A percentile compares a stretch with the other conserved stretches of the same genome.
These are phyloP conservation scores for Tylopilus felleus DNA, from an alignment of 768 basidiomycete genomes.

Conservation along the genomic window DNA sequence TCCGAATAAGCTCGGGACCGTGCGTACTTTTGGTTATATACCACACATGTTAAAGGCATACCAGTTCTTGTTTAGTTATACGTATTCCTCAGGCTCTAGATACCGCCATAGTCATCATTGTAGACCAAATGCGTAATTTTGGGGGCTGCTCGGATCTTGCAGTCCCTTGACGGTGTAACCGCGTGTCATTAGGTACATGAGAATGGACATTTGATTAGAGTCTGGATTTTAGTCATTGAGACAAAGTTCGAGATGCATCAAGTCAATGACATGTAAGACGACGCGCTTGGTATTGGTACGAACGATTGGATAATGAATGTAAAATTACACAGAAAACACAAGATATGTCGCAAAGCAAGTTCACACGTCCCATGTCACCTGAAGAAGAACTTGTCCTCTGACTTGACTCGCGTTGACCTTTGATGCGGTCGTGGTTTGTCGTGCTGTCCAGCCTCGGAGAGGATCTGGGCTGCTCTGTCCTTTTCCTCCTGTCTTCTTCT, in stretches of 20 bases:
- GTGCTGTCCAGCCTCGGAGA: conserved; percentile 20
- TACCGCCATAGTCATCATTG: conserved; percentile 10
- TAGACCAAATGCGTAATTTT: conserved; percentile 10
- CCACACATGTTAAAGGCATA: not conserved
- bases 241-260: not conserved
- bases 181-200: conserved; percentile 5
- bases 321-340: not conserved
- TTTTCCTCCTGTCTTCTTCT: conserved; percentile 43
- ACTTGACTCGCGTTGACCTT: conserved; percentile 22
- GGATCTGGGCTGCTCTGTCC: conserved; percentile 35
- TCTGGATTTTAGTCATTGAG: not conserved
- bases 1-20: conserved; percentile 16
- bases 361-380: conserved; percentile 29
- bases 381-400: conserved; percentile 42
- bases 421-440: conserved; percentile 11
- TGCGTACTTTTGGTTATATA: conserved; percentile 7
- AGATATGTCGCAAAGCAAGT: not conserved
- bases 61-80: conserved; percentile 6
- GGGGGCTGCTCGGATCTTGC: not conserved
- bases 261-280: conserved; percentile 8
- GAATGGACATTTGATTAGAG: conserved; percentile 9
- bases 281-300: not conserved
- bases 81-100: conserved; percentile 6
- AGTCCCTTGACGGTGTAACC: conserved; percentile 5
- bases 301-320: not conserved